Conservation (phyloP, 164 flowering plant genomes). For the Berberis thunbergii region DNA sequence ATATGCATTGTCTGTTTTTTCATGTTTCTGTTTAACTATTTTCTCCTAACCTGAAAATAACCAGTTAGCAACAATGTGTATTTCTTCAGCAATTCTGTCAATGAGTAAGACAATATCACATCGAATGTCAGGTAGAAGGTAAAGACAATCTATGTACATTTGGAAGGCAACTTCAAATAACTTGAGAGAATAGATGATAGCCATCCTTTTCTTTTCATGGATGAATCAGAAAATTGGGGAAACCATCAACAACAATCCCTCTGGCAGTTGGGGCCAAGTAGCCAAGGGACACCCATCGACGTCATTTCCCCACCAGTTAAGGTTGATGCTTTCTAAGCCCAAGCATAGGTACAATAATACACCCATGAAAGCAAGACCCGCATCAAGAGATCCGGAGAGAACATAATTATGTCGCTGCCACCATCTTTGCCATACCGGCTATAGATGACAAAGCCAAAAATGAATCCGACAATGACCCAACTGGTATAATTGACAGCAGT, state of each 20-base stretch:
- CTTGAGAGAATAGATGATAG: neutral
- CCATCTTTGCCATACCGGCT: slow-evolving; percentile 47
- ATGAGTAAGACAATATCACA: too few species aligned
- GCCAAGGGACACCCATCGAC: slow-evolving; percentile 58
- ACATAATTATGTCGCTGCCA: slow-evolving; percentile 65
- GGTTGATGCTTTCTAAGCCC: slow-evolving; percentile 31
- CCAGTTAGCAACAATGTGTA: too few species aligned
- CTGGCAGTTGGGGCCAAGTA: slow-evolving; percentile 58
- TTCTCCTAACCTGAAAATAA: too few species aligned
- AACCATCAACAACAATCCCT: slow-evolving; percentile 43
- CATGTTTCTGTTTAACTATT: too few species aligned
- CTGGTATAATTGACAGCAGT: slow-evolving; percentile 62
- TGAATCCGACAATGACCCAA: slow-evolving; percentile 53
- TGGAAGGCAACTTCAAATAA: too few species aligned
- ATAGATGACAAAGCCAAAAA: slow-evolving; percentile 50
- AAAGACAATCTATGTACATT: too few species aligned
- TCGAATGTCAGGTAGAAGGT: too few species aligned
- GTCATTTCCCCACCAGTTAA: slow-evolving; percentile 68
- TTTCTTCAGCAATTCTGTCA: too few species aligned
- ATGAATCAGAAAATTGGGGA: slow-evolving; percentile 41
- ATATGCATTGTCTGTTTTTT: too few species aligned
- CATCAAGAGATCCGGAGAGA: slow-evolving; percentile 74
- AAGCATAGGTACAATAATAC: slow-evolving; percentile 26
- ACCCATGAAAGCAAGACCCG: slow-evolving; percentile 80
- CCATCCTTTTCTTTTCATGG: neutral